Base-by-base conservation (phyloP, 495 filamentous ascomycete genomes). In the Talaromyces ruber region DNA sequence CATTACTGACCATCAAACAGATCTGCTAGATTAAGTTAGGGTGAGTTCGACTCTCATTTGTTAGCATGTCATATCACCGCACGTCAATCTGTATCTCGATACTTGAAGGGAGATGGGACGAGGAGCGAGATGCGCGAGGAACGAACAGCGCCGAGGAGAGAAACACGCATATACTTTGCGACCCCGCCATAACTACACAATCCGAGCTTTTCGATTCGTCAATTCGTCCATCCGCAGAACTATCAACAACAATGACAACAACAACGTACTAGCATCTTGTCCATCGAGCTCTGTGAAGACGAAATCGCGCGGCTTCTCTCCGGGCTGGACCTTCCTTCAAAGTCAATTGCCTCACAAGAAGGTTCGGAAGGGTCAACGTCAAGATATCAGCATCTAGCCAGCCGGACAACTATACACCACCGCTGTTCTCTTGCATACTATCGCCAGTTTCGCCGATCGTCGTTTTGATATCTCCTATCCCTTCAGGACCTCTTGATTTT, bases 41-140 rank as follows among this genome's bases (percentile, higher is more conserved):
- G 52, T 55, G 52, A 55, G 52, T 55, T 26, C 55, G 43, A 53
- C 55, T 39, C 64, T 21, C 8, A 47, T 47, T 26, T 53, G 25
- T 3, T 25, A 26, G 25, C 8, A 3, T 14, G 11, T 53, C 50
- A 21, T 11, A 26, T 53, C 25, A n/a, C 25, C 4, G 12, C 50
- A 28, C 9, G 1, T 14, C 1, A 22, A 47, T 24, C 50, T 28
- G 2, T 6, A 26, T 0, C 6, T 21, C 22, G 6, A 0, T 6
- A 22, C 22, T 25, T 1, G 22, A 6, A 28, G 8, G 16, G 25
- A n/a, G 6, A 53, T 53, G 12, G 25, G 21, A 25, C 11, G 21
- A 26, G 16, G 50, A 53, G 50, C 1, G 12, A 28, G 7, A 50
- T 21, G n/a, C 18, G 22, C 6, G 11, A 51, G 28, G 50, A 26